Conservation (phyloP, 2,329 filamentous ascomycete species). For the Colletotrichum liaoningense region DNA sequence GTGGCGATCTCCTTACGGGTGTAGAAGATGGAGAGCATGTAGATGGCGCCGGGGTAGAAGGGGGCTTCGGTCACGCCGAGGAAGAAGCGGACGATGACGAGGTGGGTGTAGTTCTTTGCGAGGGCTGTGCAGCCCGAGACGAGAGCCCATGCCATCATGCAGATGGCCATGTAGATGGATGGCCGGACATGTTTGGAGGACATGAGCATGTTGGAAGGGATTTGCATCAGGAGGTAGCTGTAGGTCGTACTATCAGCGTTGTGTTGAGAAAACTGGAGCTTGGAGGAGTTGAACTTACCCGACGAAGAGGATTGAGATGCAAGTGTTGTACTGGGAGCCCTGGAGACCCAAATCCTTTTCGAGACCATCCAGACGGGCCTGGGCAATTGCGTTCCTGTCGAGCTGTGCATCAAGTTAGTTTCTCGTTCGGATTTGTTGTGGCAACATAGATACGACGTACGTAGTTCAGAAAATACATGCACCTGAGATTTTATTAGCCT, state of each 20-base stretch:
- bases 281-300: conserved; percentile 52
- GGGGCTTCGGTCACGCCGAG: conserved; percentile 55
- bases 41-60: conserved; percentile 48
- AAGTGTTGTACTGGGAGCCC: conserved; percentile 61
- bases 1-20: conserved; percentile 60
- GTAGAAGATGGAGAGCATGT: conserved; percentile 65
- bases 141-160: conserved; percentile 54
- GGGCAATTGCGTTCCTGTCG: conserved; percentile 68
- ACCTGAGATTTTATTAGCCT: neutral
- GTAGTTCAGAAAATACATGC: conserved; percentile 54
- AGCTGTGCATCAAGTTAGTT: conserved; percentile 41
- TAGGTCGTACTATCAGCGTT: no score
- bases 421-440: rapidly evolving
- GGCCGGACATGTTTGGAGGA: conserved; percentile 48
- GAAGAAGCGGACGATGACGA: conserved; percentile 56
- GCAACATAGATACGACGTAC: conserved; percentile 35
- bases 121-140: conserved; percentile 55
- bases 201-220: conserved; percentile 59
- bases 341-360: conserved; percentile 61
- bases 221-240: conserved; percentile 57
- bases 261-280: no score
- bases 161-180: conserved; percentile 43
- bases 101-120: conserved; percentile 52
- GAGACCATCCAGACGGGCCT: conserved; percentile 64
- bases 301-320: conserved; percentile 62